A percentile compares a stretch with the other conserved stretches of the same genome.
These are phyloP conservation scores for Meredithiella fracta DNA, from an alignment of 2,329 filamentous ascomycete genomes.

Conservation along the genomic window DNA sequence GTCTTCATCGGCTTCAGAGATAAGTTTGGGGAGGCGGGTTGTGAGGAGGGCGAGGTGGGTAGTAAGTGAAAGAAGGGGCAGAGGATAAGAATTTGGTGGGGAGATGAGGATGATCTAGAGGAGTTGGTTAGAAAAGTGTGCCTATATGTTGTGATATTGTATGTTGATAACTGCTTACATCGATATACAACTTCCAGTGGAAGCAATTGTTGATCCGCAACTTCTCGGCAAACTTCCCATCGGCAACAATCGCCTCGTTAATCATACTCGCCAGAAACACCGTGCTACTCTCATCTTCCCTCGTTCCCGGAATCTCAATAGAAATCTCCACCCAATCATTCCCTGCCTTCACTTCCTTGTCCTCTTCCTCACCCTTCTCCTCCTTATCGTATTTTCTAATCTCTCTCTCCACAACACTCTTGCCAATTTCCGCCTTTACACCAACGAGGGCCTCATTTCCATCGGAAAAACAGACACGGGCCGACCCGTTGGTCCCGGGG, in stretches of 20 bases:
- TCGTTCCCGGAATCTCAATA: slow-evolving; percentile 77
- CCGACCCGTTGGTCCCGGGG: slow-evolving; percentile 78
- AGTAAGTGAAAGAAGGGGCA: slow-evolving; percentile 81
- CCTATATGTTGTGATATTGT: not conserved
- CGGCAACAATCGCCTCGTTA: slow-evolving; percentile 65
- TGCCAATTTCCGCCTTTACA: slow-evolving; percentile 86
- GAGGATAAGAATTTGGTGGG: slow-evolving; percentile 80
- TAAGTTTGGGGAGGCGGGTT: slow-evolving; percentile 66
- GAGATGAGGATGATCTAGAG: slow-evolving; percentile 75
- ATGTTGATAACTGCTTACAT: slow-evolving; percentile 47
- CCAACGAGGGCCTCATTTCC: slow-evolving; percentile 93
- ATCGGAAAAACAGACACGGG: slow-evolving; percentile 84
- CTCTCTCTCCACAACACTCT: slow-evolving; percentile 29
- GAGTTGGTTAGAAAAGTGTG: not conserved
- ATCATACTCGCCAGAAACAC: slow-evolving; percentile 81
- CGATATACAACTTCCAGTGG: slow-evolving; percentile 92
- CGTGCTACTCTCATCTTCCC: slow-evolving; percentile 81
- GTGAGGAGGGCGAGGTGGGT: slow-evolving; percentile 85
- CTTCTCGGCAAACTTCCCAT: slow-evolving; percentile 50
- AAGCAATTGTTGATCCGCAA: slow-evolving; percentile 80
- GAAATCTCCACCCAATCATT: slow-evolving; percentile 74
- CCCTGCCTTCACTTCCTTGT: slow-evolving; percentile 24
- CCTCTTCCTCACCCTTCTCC: slow-evolving; percentile 23
- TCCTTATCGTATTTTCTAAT: slow-evolving; percentile 16
- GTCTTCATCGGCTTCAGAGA: slow-evolving; percentile 85